These are phyloP conservation scores for Neurospora terricola DNA, from an alignment of 495 filamentous ascomycete genomes.

Conservation along the genomic window DNA sequence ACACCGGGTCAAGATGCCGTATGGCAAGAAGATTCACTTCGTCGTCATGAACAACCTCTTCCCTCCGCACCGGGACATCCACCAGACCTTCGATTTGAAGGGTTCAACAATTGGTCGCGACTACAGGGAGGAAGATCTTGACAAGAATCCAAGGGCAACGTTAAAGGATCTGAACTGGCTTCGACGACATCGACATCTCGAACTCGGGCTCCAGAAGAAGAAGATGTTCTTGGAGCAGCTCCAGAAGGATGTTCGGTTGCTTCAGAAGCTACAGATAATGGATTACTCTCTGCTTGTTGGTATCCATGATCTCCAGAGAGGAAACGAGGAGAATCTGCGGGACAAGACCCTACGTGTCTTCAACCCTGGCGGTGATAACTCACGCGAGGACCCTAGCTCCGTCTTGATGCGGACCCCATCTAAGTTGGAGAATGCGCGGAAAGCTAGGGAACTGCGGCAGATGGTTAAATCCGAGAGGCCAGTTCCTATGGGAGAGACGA, in stretches of 20 bases:
- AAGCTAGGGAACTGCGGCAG: constrained; percentile 83
- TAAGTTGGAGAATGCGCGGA: constrained; percentile 83
- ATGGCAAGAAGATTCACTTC: constrained; percentile 97
- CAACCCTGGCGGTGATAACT: constrained; percentile 70
- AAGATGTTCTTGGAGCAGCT: constrained; percentile 80
- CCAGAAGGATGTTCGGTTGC: constrained; percentile 69
- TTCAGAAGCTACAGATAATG: constrained; percentile 92
- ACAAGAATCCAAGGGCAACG: constrained; percentile 82
- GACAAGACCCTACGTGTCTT: constrained; percentile 94
- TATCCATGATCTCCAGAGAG: constrained; percentile 78
- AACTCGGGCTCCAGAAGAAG: constrained; percentile 82
- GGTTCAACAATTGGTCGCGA: constrained; percentile 94
- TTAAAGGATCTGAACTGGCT: constrained; percentile 98
- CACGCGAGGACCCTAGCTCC: constrained; percentile 42
- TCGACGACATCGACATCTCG: constrained; percentile 70
- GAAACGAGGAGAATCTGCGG: constrained; percentile 91
- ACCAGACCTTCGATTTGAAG: constrained; percentile 94
- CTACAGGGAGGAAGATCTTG: constrained; percentile 77
- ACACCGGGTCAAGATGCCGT: constrained; percentile 96
- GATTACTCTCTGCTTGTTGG: constrained; percentile 95
- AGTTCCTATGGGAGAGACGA: constrained; percentile 77
- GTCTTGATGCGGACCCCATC: constrained; percentile 85
- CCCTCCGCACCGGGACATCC: constrained; percentile 93
- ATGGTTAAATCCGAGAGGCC: constrained; percentile 89
- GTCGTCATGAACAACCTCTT: constrained; percentile 99